Percentiles rank a stretch among this genome's conserved stretches.
These are phyloP conservation scores for Fomitopsis schrenkii DNA, from an alignment of 1,284 basidiomycete species.

Conservation along the genomic window DNA sequence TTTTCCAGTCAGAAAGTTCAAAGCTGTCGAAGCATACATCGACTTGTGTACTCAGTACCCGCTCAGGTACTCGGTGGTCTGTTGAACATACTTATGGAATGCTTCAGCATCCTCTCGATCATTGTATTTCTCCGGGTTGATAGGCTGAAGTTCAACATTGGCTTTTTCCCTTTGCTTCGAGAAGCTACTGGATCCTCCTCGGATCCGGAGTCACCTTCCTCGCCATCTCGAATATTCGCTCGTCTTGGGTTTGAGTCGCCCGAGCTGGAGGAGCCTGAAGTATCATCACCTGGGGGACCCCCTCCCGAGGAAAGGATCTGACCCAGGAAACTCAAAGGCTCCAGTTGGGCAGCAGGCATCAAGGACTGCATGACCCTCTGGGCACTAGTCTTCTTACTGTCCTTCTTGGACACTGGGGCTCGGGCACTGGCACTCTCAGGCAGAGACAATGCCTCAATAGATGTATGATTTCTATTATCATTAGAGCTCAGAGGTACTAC, in stretches of 20 bases:
- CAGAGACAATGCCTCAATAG: too few species aligned
- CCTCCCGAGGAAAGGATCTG: not conserved
- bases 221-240: too few species aligned
- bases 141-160: slow-evolving; percentile 5
- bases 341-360: not conserved
- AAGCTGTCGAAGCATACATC: not conserved
- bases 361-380: not conserved
- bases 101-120: not conserved
- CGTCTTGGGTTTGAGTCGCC: not conserved
- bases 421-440: not conserved
- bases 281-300: not conserved
- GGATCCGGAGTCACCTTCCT: too few species aligned
- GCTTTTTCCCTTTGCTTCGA: not conserved
- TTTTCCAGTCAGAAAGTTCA: slow-evolving; percentile 27
- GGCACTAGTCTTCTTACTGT: too few species aligned
- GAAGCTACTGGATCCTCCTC: too few species aligned
- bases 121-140: slow-evolving; percentile 4
- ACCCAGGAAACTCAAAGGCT: slow-evolving; percentile 2
- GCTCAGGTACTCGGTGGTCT: not conserved
- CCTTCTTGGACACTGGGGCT: not conserved
- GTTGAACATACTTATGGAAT: slow-evolving; percentile 6
- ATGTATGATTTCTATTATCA: too few species aligned
- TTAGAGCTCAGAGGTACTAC: too few species aligned
- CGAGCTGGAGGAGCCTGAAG: not conserved
- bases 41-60: not conserved